phyloP scores from a whole-genome alignment of 176 grass and related monocot genomes.

The Zea mays region Zm-B73-REFERENCE-NAM-5.0 NC_050096.1:294615501-294616000 shows the following conservation, averaged over 20 bases:
- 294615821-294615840: too few relatives aligned
- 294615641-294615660: background rate
- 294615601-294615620: slow-evolving; percentile 31
- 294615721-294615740: background rate
- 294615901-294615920: too few relatives aligned
- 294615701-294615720: background rate
- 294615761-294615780: slow-evolving; percentile 28
- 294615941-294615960: too few relatives aligned
- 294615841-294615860: too few relatives aligned
- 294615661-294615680: background rate
- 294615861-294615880: too few relatives aligned
- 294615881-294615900: too few relatives aligned
- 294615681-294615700: background rate
- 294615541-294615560: slow-evolving; percentile 45
- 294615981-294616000: too few relatives aligned
- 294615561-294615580: slow-evolving; percentile 32
- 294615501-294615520: slow-evolving; percentile 40
- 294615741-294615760: slow-evolving; percentile 7
- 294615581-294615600: slow-evolving; percentile 36
- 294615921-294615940: too few relatives aligned
- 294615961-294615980: too few relatives aligned
- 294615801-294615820: slow-evolving; percentile 6
- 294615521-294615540: slow-evolving; percentile 49
- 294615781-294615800: slow-evolving; percentile 10
- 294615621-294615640: slow-evolving; percentile 27